phyloP scores from a whole-genome alignment of 495 filamentous ascomycete species.

The Aspergillus incahuasiensis region DNA sequence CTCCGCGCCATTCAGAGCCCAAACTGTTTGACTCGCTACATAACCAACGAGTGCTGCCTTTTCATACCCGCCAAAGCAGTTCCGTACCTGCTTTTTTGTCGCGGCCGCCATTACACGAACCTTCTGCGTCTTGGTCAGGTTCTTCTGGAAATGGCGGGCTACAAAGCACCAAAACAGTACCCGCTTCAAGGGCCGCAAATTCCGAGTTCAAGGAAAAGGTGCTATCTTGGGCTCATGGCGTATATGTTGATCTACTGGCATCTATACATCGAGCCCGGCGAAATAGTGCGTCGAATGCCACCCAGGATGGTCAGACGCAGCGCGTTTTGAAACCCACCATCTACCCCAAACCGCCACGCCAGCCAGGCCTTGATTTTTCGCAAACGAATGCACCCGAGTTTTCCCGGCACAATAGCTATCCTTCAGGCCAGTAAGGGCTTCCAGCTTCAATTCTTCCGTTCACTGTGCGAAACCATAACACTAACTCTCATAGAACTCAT shows the following conservation, averaged over 20 bases:
- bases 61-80: slow-evolving; percentile 27
- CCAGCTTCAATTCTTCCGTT: slow-evolving; percentile 5
- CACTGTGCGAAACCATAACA: slow-evolving; percentile 9
- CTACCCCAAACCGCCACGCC: slow-evolving; percentile 60
- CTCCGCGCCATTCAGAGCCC: slow-evolving; percentile 41
- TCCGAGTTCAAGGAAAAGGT: slow-evolving; percentile 74
- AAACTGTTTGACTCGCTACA: slow-evolving; percentile 16
- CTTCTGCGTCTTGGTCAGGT: slow-evolving; percentile 24
- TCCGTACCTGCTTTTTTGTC: slow-evolving; percentile 17
- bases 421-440: slow-evolving; percentile 35
- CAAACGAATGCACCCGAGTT: slow-evolving; percentile 23
- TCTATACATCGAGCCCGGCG: slow-evolving; percentile 62
- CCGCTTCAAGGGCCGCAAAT: slow-evolving; percentile 34
- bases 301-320: slow-evolving; percentile 29
- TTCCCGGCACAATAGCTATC: slow-evolving; percentile 42
- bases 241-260: slow-evolving; percentile 81
- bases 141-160: slow-evolving; percentile 18
- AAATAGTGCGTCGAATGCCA: slow-evolving; percentile 34
- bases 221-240: slow-evolving; percentile 76
- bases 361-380: slow-evolving; percentile 43
- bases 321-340: slow-evolving; percentile 51
- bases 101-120: slow-evolving; percentile 19
- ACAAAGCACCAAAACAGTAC: slow-evolving; percentile 19
- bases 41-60: slow-evolving; percentile 29
- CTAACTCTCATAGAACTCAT: slow-evolving; percentile 13